phyloP scores from a whole-genome alignment of 192 early-diverging fungal species.

The Backusella tarrabulga region DNA sequence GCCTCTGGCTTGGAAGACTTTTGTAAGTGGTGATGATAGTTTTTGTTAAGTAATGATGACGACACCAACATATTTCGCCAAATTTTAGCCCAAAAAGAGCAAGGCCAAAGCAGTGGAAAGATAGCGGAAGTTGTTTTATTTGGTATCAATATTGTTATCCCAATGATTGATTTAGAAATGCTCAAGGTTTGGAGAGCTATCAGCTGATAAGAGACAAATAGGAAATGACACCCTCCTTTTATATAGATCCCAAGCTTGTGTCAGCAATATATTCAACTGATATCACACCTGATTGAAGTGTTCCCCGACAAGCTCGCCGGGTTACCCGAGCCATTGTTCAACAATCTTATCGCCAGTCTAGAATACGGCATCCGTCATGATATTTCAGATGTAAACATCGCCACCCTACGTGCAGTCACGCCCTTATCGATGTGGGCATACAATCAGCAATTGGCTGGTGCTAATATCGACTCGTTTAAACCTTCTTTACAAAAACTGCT shows the following conservation, averaged over 20 bases:
- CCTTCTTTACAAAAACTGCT: constrained; percentile 52
- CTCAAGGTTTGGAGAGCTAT: constrained; percentile 47
- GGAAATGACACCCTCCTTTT: neutral
- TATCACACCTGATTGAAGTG: constrained; percentile 59
- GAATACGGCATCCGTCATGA: constrained; percentile 61
- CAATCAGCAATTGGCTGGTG: constrained; percentile 38
- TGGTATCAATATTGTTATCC: constrained; percentile 67
- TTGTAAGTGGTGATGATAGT: constrained; percentile 24
- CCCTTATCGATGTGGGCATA: constrained; percentile 55
- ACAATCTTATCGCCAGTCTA: constrained; percentile 58
- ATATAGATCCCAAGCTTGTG: constrained; percentile 60
- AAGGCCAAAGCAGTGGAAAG: constrained; percentile 21
- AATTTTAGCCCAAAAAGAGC: neutral
- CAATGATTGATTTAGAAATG: constrained; percentile 71
- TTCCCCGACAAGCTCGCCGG: constrained; percentile 60
- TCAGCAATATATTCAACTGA: constrained; percentile 63
- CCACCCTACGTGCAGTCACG: constrained; percentile 64
- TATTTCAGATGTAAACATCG: constrained; percentile 56
- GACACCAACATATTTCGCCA: neutral
- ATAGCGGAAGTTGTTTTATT: constrained; percentile 68
- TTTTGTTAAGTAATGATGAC: neutral
- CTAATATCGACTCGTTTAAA: constrained; percentile 31
- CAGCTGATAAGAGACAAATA: neutral
- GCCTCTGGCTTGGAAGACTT: constrained; percentile 56
- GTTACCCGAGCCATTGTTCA: constrained; percentile 48